These are phyloP conservation scores for Kentomonas sorsogonicus DNA, from an alignment of 208 protist species.

Conservation along the genomic window DNA sequence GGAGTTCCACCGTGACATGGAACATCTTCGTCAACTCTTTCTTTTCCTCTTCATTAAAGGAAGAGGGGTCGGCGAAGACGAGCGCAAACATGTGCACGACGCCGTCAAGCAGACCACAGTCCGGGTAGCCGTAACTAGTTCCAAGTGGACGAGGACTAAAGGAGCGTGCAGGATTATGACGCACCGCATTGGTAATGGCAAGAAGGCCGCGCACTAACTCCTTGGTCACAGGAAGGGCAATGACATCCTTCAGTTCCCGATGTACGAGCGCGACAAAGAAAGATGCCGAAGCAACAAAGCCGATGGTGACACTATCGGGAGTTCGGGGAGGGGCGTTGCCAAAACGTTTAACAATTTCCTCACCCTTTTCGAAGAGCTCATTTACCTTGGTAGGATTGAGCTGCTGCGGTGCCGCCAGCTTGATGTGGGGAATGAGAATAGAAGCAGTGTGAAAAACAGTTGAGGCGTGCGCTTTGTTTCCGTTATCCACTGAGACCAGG, in stretches of 20 bases:
- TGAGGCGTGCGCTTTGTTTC: slow-evolving; percentile 31
- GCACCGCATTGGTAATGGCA: slow-evolving; percentile 26
- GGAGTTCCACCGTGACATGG: slow-evolving; percentile 42
- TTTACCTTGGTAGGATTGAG: slow-evolving; percentile 66
- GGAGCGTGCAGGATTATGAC: slow-evolving; percentile 19
- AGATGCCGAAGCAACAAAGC: slow-evolving; percentile 62
- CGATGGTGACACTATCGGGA: slow-evolving; percentile 66
- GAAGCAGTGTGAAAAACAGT: slow-evolving; percentile 73
- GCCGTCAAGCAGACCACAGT: slow-evolving; percentile 86
- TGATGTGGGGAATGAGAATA: slow-evolving; percentile 79
- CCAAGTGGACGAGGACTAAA: slow-evolving; percentile 60
- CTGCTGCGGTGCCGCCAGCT: slow-evolving; percentile 74
- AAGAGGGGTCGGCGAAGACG: slow-evolving; percentile 72
- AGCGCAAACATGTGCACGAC: slow-evolving; percentile 83
- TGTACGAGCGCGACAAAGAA: slow-evolving; percentile 75
- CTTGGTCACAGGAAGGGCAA: slow-evolving; percentile 60
- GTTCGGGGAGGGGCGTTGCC: slow-evolving; percentile 47
- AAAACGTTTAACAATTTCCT: too few relatives aligned
- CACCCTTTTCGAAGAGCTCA: slow-evolving; percentile 49
- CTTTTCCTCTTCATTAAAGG: slow-evolving; percentile 59
- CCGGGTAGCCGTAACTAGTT: slow-evolving; percentile 83
- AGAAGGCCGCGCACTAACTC: slow-evolving; percentile 24
- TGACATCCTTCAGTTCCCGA: slow-evolving; percentile 76
- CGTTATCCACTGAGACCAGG: slow-evolving; percentile 43
- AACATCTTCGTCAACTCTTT: slow-evolving; percentile 46